Percentiles rank a stretch among this genome's conserved stretches.
phyloP scores from a whole-genome alignment of 1,284 basidiomycete species.

The Microstroma glucosiphilum region DNA sequence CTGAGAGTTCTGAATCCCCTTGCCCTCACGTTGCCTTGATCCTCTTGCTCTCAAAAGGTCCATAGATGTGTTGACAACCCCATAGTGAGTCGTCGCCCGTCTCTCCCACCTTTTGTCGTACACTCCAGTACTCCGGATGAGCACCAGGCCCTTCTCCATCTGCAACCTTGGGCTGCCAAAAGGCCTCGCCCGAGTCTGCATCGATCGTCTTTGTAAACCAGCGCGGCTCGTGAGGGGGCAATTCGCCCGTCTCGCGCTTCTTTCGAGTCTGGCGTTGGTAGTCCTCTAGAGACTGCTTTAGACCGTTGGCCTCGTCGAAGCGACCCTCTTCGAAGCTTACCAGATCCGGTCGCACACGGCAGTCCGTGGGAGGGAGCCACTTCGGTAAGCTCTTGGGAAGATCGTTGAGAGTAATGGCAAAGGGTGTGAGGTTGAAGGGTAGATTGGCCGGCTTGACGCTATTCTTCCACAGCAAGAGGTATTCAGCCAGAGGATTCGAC shows the following conservation, averaged over 20 bases:
- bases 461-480: slow-evolving; percentile 86
- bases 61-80: slow-evolving; percentile 4
- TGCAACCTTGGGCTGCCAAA: slow-evolving; percentile 31
- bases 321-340: slow-evolving; percentile 70
- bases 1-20: too few species aligned
- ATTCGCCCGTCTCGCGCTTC: slow-evolving; percentile 68
- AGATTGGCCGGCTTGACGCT: slow-evolving; percentile 58
- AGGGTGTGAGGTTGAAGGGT: slow-evolving; percentile 75
- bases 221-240: slow-evolving; percentile 69
- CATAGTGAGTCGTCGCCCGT: not conserved
- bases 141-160: not conserved
- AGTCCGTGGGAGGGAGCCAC: slow-evolving; percentile 84
- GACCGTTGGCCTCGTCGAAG: slow-evolving; percentile 80
- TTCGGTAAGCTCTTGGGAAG: slow-evolving; percentile 64
- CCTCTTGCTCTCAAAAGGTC: not conserved
- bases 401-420: slow-evolving; percentile 83
- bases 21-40: not conserved
- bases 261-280: slow-evolving; percentile 72
- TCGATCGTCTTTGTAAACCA: slow-evolving; percentile 49
- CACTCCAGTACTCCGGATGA: slow-evolving; percentile 8
- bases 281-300: slow-evolving; percentile 83
- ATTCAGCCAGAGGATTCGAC: slow-evolving; percentile 56
- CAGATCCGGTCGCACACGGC: slow-evolving; percentile 85
- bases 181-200: slow-evolving; percentile 33
- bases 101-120: slow-evolving; percentile 2